Base-by-base conservation (phyloP, 202 grass and related monocot genomes). In the Brachypodium distachyon region DNA sequence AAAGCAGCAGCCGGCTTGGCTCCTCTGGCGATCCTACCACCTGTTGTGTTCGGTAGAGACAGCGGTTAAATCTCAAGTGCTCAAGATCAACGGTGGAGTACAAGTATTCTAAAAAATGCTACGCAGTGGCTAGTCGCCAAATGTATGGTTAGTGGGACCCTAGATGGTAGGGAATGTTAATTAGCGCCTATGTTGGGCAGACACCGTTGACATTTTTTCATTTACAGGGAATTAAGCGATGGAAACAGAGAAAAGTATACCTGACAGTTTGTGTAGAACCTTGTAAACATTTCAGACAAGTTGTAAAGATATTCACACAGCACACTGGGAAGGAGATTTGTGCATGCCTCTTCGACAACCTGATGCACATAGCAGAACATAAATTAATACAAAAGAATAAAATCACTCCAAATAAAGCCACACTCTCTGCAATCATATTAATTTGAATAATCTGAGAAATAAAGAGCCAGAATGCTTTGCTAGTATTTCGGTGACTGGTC, bases 261-360 rank as follows among this genome's bases (percentile, higher is more conserved):
- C 89, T 86, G 87, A 47, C 95, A 98, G 33, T 87, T 98, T 69
- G 91, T 98, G 62, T 92, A 98, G 75, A 98, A 98, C 74, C 64
- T 74, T 44, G 91, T 98, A 80, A 98, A 98, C 77, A 87, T 90
- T 81, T 98, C 95, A n/a, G 95, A 95, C 56, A 98, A 80, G 75
- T 90, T 95, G 81, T 98, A 98, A 38, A 98, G 83, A 43, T 98
- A 98, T 78, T 98, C 95, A 59, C 95, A 98, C 43, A 98, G 32
- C 80, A 90, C 80, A 92, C 92, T 98, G 37, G 95, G 89, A 69
- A 98, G 84, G 12, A 97, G 91, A 83, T 94, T 94, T 12, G 82
- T 90, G 62, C 91, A 94, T 18, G 91, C 86, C 64, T 97, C 95
- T 77, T 92, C 95, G 9, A 98, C 95, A 43, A 98, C 77, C 95